Evolutionary conservation across 75 land plant genomes (phyloP).

Genomic region (Pinus albicaulis): DNA sequence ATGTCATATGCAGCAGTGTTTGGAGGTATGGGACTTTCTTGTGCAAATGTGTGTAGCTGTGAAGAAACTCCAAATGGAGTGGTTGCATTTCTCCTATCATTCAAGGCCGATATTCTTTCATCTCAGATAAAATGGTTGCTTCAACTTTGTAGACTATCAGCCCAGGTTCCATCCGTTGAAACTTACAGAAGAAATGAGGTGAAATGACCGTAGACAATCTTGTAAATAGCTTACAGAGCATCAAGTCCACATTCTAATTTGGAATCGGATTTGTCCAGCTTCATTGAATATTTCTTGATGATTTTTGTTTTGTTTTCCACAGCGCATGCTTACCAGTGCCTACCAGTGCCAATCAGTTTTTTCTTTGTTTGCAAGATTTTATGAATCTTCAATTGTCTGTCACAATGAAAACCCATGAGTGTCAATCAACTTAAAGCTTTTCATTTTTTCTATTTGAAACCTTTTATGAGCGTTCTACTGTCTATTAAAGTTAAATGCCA

Average conservation of each 20-base stretch:
- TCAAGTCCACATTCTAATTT: no score
- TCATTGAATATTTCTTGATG: background rate
- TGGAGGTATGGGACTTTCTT: background rate
- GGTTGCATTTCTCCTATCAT: background rate
- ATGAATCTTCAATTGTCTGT: no score
- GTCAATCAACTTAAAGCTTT: no score
- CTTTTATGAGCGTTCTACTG: constrained; percentile 20
- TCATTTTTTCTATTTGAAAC: background rate
- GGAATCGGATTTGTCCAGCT: background rate
- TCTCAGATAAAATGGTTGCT: background rate
- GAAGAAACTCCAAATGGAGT: background rate
- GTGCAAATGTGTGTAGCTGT: background rate
- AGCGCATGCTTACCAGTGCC: constrained; percentile 17
- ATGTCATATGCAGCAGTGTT: background rate
- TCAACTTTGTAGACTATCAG: background rate
- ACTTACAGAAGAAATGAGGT: background rate
- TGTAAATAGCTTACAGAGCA: no score
- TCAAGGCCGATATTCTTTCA: background rate
- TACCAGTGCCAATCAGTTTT: constrained; percentile 9
- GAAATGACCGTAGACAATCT: no score
- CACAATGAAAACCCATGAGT: no score
- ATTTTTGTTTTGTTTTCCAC: constrained; percentile 14
- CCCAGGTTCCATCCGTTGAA: background rate
- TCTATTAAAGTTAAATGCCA: constrained; percentile 19
- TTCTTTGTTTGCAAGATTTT: no score